Conservation (phyloP, 1,139 yeast genomes). For the Kurtzmaniella quercitrusa region DNA sequence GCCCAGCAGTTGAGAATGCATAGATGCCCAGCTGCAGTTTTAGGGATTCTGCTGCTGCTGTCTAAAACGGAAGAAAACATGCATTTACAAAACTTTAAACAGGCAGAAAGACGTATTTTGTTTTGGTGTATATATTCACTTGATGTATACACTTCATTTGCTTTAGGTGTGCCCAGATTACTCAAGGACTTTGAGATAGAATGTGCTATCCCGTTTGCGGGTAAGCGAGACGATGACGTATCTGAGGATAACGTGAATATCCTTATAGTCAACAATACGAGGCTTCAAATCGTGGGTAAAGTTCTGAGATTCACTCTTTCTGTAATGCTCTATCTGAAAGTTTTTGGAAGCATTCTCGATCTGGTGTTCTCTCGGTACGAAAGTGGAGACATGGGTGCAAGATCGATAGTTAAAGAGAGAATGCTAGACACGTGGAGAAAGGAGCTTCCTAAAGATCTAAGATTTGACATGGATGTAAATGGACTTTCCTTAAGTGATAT, state of each 20-base stretch:
- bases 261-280: conserved; percentile 54
- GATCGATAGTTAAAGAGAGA: conserved; percentile 56
- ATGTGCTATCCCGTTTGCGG: conserved; percentile 76
- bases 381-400: conserved; percentile 28
- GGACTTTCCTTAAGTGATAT: conserved; percentile 48
- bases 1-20: conserved; percentile 83
- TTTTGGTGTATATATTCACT: conserved; percentile 83
- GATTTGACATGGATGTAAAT: conserved; percentile 63
- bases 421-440: conserved; percentile 76
- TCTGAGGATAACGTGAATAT: conserved; percentile 47
- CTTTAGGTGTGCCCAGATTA: conserved; percentile 77
- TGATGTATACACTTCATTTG: conserved; percentile 72
- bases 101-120: conserved; percentile 74
- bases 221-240: conserved; percentile 43
- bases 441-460: conserved; percentile 58
- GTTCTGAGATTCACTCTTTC: conserved; percentile 60
- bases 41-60: conserved; percentile 26
- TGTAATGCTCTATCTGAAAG: conserved; percentile 66
- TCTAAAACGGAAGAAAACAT: conserved; percentile 52
- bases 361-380: conserved; percentile 51
- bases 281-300: conserved; percentile 62
- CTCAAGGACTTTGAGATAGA: conserved; percentile 78
- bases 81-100: conserved; percentile 51
- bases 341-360: conserved; percentile 71
- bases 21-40: conserved; percentile 82